Base-by-base conservation (phyloP, 176 grass and related monocot species). In the Panicum miliaceum region DNA sequence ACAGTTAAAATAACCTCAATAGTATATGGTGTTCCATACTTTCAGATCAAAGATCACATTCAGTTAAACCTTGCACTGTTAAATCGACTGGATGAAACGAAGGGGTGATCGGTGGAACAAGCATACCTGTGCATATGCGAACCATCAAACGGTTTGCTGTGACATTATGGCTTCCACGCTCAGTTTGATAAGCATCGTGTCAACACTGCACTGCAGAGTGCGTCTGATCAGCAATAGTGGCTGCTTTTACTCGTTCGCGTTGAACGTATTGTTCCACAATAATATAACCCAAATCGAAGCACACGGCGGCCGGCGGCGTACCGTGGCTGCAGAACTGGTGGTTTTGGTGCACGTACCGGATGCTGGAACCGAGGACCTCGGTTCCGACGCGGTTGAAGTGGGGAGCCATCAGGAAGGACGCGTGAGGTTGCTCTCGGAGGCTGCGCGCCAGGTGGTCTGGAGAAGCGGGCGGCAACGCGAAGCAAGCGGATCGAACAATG, bases 151-250 rank as follows among this genome's bases (percentile, higher is more conserved):
- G 35, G 62, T 32, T 73, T 84, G 64, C 13, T 73, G 75, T 22
- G 79, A 86, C 71, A 89, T 83, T 64, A 79, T 68, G 40, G 84
- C 42, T n/a, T 84, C 15, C 45, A 65, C 46, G 58, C 78, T 88
- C 38, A 80, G 85, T 66, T 75, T 74, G 51, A 85, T 82, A 57
- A 77, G 77, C 82, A 92, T 47, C n/a, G 84, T 80, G 1, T 75
- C 75, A 19, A 84, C 45, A 85, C 82, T 37, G 48, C 71, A 8
- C 54, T 32, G 26, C 71, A 14, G 85, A 85, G 58, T 85, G 85
- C 89, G 77, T 91, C 66, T 76, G 76, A 34, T 91, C 85, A 29
- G 12, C 42, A 10, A 45, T 32, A 32, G 29, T 32, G 29, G 29
- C 29, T 32, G 29, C 29, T 32, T 32, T 32, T 32, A 32, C 29